Conservation (phyloP, 2,329 filamentous ascomycete species). For the Penicillium palitans region DNA sequence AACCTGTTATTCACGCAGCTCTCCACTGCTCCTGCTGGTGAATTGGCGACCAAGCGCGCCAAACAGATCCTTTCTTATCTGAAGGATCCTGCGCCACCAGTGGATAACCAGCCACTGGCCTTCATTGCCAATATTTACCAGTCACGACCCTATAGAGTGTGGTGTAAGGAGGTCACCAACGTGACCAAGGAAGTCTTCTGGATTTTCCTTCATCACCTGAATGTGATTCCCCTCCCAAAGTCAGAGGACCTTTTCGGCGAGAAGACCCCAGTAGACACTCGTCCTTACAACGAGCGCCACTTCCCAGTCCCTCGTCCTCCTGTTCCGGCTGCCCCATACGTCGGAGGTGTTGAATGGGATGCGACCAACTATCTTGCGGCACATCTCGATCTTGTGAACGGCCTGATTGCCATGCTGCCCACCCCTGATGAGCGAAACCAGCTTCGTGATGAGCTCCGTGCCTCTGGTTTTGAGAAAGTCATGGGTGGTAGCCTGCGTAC, state of each 20-base stretch:
- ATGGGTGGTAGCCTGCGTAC: slow-evolving; percentile 82
- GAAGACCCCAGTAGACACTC: slow-evolving; percentile 17
- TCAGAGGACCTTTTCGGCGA: slow-evolving; percentile 35
- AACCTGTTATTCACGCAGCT: slow-evolving; percentile 89
- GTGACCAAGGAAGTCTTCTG: slow-evolving; percentile 99
- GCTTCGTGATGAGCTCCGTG: slow-evolving; percentile 73
- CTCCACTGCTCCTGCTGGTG: slow-evolving; percentile 61
- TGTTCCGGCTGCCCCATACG: slow-evolving; percentile 90
- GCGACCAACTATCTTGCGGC: slow-evolving; percentile 94
- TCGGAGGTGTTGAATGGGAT: slow-evolving; percentile 97
- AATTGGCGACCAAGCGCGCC: slow-evolving; percentile 65
- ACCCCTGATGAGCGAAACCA: slow-evolving; percentile 69
- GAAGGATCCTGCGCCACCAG: slow-evolving; percentile 73
- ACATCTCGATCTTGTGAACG: slow-evolving; percentile 90
- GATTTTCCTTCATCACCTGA: slow-evolving; percentile 96
- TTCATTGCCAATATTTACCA: slow-evolving; percentile 90
- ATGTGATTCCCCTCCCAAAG: slow-evolving; percentile 66
- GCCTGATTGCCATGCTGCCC: slow-evolving; percentile 78
- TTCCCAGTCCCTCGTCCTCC: slow-evolving; percentile 86
- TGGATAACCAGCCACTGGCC: slow-evolving; percentile 72
- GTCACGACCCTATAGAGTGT: slow-evolving; percentile 84
- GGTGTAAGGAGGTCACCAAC: slow-evolving; percentile 87
- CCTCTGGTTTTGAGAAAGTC: slow-evolving; percentile 87
- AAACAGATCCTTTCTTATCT: slow-evolving; percentile 75
- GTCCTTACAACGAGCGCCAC: slow-evolving; percentile 55